Evolutionary conservation across 1,284 basidiomycete species (phyloP).

Genomic region (Ustilago vetiveriae): DNA sequence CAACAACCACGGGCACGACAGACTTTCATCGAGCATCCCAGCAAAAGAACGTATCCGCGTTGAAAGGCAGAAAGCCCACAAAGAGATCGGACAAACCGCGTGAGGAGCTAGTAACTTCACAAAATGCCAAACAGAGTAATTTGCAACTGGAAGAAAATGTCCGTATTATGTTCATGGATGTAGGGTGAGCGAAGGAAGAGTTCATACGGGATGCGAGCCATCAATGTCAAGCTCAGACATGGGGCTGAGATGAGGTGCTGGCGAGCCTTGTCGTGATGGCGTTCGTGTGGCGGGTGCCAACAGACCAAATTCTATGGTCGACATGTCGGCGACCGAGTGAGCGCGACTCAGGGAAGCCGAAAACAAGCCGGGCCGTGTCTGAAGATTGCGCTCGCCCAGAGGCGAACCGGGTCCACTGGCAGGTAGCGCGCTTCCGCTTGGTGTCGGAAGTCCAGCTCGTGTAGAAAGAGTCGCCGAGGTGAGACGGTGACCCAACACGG

Average conservation of each 20-base stretch:
- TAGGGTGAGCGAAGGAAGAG: too few relatives aligned
- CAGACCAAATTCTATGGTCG: conserved; percentile 19
- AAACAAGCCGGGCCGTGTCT: conserved; percentile 20
- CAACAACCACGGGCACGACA: too few relatives aligned
- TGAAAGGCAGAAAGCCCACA: too few relatives aligned
- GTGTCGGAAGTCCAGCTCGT: conserved; percentile 24
- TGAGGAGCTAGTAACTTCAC: too few relatives aligned
- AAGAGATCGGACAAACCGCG: too few relatives aligned
- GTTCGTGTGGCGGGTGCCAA: conserved; percentile 26
- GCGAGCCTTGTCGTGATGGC: conserved; percentile 40
- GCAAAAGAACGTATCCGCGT: too few relatives aligned
- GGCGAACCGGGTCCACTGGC: conserved; percentile 37
- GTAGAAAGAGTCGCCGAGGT: conserved; percentile 37
- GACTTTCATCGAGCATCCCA: too few relatives aligned
- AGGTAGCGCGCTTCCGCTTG: conserved; percentile 18
- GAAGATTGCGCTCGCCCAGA: conserved; percentile 31
- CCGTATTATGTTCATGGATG: neutral
- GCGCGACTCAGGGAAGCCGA: conserved; percentile 38
- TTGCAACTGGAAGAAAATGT: conserved; percentile 1
- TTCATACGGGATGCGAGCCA: conserved; percentile 10
- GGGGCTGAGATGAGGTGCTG: conserved; percentile 24
- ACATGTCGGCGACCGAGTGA: conserved; percentile 37
- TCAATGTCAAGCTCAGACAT: conserved; percentile 29
- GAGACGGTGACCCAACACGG: conserved; percentile 43
- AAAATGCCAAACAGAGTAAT: neutral